Conservation (phyloP, 2,329 filamentous ascomycete species). For the Endothia cerciana region DNA sequence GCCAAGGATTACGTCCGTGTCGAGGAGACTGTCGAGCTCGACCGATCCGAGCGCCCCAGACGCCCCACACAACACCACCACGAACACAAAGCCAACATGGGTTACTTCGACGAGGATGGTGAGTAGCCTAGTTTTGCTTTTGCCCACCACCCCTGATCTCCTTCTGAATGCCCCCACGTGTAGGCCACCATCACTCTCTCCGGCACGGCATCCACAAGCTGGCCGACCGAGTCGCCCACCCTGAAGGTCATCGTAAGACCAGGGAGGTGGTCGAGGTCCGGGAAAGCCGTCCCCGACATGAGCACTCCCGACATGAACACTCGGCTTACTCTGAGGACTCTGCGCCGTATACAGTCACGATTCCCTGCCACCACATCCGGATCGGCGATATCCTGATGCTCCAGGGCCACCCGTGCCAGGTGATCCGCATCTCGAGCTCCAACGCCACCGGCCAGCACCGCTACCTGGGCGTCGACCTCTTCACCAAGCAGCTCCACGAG, state of each 20-base stretch:
- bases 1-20: constrained; percentile 23
- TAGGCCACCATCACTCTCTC: constrained; percentile 64
- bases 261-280: constrained; percentile 53
- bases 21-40: constrained; percentile 68
- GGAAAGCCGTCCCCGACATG: constrained; percentile 43
- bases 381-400: constrained; percentile 98
- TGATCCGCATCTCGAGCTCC: constrained; percentile 99
- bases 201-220: constrained; percentile 60
- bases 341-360: constrained; percentile 85
- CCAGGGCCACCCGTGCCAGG: constrained; percentile 98
- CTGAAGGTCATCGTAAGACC: constrained; percentile 51
- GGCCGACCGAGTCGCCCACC: constrained; percentile 58
- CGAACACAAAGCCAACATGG: constrained; percentile 60
- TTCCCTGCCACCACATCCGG: constrained; percentile 99
- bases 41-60: constrained; percentile 39
- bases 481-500: constrained; percentile 99
- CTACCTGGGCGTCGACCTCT: constrained; percentile 99
- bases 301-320: constrained; percentile 33
- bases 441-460: constrained; percentile 98
- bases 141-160: constrained; percentile 9
- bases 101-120: constrained; percentile 68
- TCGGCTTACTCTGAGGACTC: constrained; percentile 38
- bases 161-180: constrained; percentile 21
- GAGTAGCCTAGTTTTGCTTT: constrained; percentile 36
- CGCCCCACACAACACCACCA: constrained; percentile 39